Percentiles rank a stretch among this genome's conserved stretches.
phyloP scores from a whole-genome alignment of 345 rosid species.

The Camelina hispida region DNA sequence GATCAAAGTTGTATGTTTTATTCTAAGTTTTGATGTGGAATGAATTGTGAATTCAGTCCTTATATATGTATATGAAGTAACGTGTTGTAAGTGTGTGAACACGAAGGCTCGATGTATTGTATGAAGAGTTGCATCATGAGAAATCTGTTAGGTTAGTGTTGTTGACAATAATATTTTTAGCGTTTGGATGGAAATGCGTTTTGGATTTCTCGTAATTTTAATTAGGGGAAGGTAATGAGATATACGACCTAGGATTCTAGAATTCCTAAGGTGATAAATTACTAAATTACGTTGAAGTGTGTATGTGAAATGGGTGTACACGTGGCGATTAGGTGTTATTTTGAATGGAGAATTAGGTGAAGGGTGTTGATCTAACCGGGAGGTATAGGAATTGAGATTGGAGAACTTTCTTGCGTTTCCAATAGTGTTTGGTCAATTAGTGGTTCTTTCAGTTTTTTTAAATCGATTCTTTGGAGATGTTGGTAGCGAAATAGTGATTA shows the following conservation, averaged over 20 bases:
- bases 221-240: background rate
- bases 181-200: slow-evolving; percentile 40
- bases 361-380: slow-evolving; percentile 40
- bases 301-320: background rate
- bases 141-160: slow-evolving; percentile 38
- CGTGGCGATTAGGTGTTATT: slow-evolving; percentile 10
- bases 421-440: slow-evolving; percentile 17
- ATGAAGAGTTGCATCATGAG: slow-evolving; percentile 23
- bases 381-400: slow-evolving; percentile 15
- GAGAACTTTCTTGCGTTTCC: slow-evolving; percentile 21
- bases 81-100: slow-evolving; percentile 25
- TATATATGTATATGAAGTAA: slow-evolving; percentile 22
- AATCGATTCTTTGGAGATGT: slow-evolving; percentile 6
- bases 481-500: slow-evolving; percentile 8
- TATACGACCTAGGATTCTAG: background rate
- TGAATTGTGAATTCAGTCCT: background rate
- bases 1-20: slow-evolving; percentile 4
- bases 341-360: slow-evolving; percentile 35
- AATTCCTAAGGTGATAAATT: background rate
- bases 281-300: background rate
- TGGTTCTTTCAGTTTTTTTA: background rate
- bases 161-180: slow-evolving; percentile 30
- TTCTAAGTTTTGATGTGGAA: background rate
- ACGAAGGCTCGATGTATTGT: slow-evolving; percentile 10
- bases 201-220: slow-evolving; percentile 14